Evolutionary conservation across 1,284 basidiomycete species (phyloP), one percentile per base, ranked within the genome.

Genomic region (Papiliotrema laurentii): DNA sequence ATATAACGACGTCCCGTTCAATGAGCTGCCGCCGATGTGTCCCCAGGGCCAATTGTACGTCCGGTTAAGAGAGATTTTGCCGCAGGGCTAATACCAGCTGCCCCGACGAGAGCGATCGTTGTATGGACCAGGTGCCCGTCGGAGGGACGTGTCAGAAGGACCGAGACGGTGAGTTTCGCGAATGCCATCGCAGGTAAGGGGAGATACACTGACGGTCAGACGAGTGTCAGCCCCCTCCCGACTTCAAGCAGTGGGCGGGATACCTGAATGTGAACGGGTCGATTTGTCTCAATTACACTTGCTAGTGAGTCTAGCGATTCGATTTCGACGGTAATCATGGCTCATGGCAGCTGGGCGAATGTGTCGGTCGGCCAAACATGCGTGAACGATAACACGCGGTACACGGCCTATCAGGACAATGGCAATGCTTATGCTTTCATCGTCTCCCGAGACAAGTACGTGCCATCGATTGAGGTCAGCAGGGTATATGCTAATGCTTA

Each of bases 101-200:
- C 71, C 89, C 89, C 1, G 89, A 93, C 63, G 89, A 91, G 71
- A 82, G 81, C 55, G 83, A 84, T 60, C 75, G 71, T 2, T 93
- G 89, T 73, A 80, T 84, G 63, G 58, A 72, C 11, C 61, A 85
- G 36, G 74, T 86, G 5, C 45, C 79, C 0, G 80, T 88, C 0
- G 83, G 80, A 25, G 83, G 81, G 53, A 63, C 78, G 13, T 93
- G 89, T 73, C 88, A 92, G 71, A 80, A 92, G 50, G 86, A 91
- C 69, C 82, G 89, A 46, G 90, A 93, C 71, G 88, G 89, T 88
- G 55, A 55, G 78, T 62, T 16, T 16, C 30, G 4, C 31, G 21
- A 21, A 22, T 30, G 13, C 18, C 18, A 11, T 34, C 31, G 10
- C 18, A 5, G 26, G 2, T 19, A 19, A 18, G 21, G 18, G 24